Base-by-base conservation (phyloP, 345 rosid species). In the Tarenaya hassleriana region DNA sequence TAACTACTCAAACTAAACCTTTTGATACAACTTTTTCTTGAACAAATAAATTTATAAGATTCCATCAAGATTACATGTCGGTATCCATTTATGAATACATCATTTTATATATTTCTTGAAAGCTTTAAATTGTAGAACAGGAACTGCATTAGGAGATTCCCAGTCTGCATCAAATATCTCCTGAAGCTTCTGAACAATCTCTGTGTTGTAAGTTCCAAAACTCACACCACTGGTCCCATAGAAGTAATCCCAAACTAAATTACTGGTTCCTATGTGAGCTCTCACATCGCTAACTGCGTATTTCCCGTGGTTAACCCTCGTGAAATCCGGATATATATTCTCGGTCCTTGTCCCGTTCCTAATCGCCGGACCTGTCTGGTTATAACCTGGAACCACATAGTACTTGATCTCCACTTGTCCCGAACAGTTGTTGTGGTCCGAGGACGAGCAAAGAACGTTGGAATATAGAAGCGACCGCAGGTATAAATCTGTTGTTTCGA, bases 231-330 rank as follows among this genome's bases (percentile, higher is more conserved):
- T 83, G 1, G 97, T 89, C 0, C 86, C 60, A 39, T 73, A 89
- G 72, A 89, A 86, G 62, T 89, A 89, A 52, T 89, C 97, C 95
- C 95, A 83, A 1, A 86, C 67, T 2, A 86, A 86, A 64, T 90
- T 86, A 45, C 86, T 86, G 1, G 97, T 83, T 31, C 95, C 78
- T n/a, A 86, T 67, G 45, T 90, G 95, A 27, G 88, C 94, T 61
- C 86, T 70, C 2, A 68, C 62, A 20, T 83, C 73, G 9, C 83
- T 83, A 1, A 80, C 94, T 1, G 80, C 94, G 16, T 86, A 82
- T 52, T 86, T 86, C 41, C 94, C 86, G 19, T 90, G 97, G 52
- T 86, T 86, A 29, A 90, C 86, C 50, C 91, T 75, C 4, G 88
- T 72, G 62, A 32, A 80, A 10, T 63, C 84, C 0, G 91, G 97